phyloP scores from a whole-genome alignment of 208 protist genomes.

The Leishmania major region DNA sequence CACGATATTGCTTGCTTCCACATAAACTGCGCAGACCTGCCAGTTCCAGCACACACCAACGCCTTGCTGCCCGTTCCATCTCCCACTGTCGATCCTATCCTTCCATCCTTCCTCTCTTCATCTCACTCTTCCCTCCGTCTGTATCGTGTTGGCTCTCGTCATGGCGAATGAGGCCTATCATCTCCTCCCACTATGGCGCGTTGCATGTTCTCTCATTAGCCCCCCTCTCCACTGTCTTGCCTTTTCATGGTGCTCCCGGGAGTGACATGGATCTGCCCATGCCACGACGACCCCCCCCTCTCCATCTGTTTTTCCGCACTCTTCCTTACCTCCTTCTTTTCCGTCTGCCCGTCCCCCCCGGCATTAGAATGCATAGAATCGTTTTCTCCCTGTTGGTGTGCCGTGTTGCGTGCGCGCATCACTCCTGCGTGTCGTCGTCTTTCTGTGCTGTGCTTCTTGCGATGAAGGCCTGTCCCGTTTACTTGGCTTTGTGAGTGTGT shows the following conservation, averaged over 20 bases:
- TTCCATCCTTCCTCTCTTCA: neutral
- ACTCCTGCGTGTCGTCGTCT: neutral
- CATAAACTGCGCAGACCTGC: neutral
- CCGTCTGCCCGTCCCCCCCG: too few relatives aligned
- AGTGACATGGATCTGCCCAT: neutral
- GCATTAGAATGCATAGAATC: neutral
- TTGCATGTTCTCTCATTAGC: neutral
- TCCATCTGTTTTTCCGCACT: slow-evolving; percentile 1
- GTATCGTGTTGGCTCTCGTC: neutral
- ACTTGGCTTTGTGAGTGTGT: neutral
- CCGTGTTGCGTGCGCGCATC: neutral
- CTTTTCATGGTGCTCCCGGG: neutral
- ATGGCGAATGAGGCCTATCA: neutral
- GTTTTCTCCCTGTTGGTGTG: slow-evolving; percentile 2
- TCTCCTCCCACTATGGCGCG: neutral
- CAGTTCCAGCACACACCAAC: neutral
- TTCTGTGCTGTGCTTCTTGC: neutral
- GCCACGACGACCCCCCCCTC: neutral
- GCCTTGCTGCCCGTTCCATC: neutral
- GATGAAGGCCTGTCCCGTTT: neutral
- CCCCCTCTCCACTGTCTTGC: neutral
- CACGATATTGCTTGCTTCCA: neutral
- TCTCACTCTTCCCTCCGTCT: neutral
- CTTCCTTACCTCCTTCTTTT: slow-evolving; percentile 9
- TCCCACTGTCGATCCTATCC: neutral